Conservation (phyloP, 2,329 filamentous ascomycete species). For the Sphaerulina populicola region DNA sequence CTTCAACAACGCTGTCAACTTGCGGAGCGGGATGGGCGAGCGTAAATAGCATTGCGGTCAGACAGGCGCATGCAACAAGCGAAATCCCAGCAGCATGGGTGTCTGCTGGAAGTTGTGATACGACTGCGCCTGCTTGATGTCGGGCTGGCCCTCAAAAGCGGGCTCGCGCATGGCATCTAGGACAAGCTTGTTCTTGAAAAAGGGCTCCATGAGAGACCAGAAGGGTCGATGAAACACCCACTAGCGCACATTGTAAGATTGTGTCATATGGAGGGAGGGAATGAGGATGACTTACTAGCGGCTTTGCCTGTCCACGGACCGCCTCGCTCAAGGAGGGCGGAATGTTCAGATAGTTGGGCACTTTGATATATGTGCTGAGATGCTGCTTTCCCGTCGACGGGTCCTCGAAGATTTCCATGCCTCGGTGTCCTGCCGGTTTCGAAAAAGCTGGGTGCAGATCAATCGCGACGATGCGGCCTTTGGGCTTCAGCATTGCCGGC, state of each 20-base stretch:
- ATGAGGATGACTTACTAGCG: conserved; percentile 25
- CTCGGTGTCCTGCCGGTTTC: conserved; percentile 38
- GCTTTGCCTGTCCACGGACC: conserved; percentile 24
- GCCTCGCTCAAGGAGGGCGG: conserved; percentile 36
- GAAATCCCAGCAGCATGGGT: conserved; percentile 32
- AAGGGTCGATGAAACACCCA: conserved; percentile 42
- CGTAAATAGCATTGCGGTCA: too few relatives aligned
- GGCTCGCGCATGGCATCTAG: conserved; percentile 44
- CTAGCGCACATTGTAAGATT: conserved; percentile 22
- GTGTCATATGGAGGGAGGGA: neutral
- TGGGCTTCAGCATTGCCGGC: conserved; percentile 36
- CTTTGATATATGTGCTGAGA: conserved; percentile 33
- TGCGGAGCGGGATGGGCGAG: too few relatives aligned
- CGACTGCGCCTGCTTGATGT: conserved; percentile 29
- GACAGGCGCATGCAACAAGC: conserved; percentile 10
- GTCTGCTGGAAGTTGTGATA: conserved; percentile 36
- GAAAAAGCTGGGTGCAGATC: conserved; percentile 46
- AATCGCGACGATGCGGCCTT: conserved; percentile 34
- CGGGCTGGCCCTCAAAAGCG: conserved; percentile 36
- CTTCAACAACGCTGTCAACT: too few relatives aligned
- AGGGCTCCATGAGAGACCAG: conserved; percentile 39
- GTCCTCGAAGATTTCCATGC: conserved; percentile 36
- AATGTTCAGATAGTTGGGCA: conserved; percentile 40
- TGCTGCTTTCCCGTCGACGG: conserved; percentile 33
- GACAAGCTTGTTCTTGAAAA: conserved; percentile 38